phyloP scores from a whole-genome alignment of 148 eudicot genomes.

The Camellia sinensis region DNA sequence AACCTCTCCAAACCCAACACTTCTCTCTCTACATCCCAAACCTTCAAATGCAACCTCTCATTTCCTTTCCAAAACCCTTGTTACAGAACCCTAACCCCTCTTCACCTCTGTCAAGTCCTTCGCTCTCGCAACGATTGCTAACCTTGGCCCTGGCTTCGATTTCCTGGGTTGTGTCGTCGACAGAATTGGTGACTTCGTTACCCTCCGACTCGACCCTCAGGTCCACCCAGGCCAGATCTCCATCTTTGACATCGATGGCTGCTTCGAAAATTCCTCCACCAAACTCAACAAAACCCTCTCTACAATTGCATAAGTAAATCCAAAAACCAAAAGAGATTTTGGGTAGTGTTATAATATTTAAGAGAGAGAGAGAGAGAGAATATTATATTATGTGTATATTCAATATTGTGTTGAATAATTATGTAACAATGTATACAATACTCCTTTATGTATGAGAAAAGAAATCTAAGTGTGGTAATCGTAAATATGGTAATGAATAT shows the following conservation, averaged over 20 bases:
- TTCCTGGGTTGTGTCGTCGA: conserved; percentile 91
- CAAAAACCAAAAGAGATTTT: no score
- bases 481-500: no score
- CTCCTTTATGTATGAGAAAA: no score
- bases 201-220: conserved; percentile 47
- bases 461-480: no score
- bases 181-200: conserved; percentile 71
- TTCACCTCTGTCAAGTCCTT: conserved; percentile 70
- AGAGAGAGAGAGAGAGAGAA: no score
- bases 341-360: no score
- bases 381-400: no score
- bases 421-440: no score
- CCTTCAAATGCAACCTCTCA: conserved; percentile 38
- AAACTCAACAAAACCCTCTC: conserved; percentile 62
- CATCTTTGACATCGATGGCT: conserved; percentile 56
- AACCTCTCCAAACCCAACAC: conserved; percentile 11
- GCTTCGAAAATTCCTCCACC: background rate
- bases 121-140: conserved; percentile 97
- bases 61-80: conserved; percentile 21
- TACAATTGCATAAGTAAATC: conserved; percentile 38
- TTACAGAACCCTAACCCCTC: conserved; percentile 59
- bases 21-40: background rate
- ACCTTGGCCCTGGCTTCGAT: conserved; percentile 94
- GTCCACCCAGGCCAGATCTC: conserved; percentile 61
- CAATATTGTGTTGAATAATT: no score